A percentile compares a stretch with the other conserved stretches of the same genome.
These are phyloP conservation scores for Trichoderma arundinaceum DNA, from an alignment of 2,329 filamentous ascomycete genomes.

Conservation along the genomic window DNA sequence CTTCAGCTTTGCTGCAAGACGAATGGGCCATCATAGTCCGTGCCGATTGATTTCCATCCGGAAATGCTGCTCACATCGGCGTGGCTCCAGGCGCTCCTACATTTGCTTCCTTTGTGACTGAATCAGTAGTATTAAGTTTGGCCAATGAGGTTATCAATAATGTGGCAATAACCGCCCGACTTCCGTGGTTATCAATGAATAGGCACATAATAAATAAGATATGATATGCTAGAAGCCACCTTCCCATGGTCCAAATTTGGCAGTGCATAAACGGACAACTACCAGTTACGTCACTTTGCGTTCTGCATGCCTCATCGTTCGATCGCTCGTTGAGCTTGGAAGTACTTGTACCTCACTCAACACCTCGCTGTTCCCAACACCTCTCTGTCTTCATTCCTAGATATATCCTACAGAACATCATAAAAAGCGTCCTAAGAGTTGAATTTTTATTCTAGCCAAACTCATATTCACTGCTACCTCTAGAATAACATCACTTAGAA, in stretches of 20 bases:
- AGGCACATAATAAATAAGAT: no score
- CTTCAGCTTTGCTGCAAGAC: conserved; percentile 50
- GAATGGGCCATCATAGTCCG: conserved; percentile 61
- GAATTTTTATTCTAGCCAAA: no score
- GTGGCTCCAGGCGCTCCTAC: conserved; percentile 59
- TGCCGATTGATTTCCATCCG: conserved; percentile 45
- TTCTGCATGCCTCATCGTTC: conserved; percentile 10
- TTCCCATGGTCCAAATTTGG: not conserved
- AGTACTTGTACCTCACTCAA: conserved; percentile 7
- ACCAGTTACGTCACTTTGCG: conserved; percentile 5
- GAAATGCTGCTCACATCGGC: conserved; percentile 49
- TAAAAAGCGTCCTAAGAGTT: not conserved
- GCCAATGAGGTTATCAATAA: no score
- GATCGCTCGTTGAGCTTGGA: not conserved
- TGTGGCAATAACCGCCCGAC: no score
- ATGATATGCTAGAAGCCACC: not conserved
- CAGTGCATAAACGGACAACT: not conserved
- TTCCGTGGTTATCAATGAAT: no score
- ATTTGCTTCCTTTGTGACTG: not conserved
- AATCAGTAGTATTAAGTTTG: not conserved
- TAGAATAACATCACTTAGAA: not conserved
- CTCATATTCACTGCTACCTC: not conserved
- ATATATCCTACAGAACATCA: not conserved
- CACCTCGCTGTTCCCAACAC: not conserved
- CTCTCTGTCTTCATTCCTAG: not conserved